These are phyloP conservation scores for Lipomyces orientalis DNA, from an alignment of 805 yeast species.

Conservation along the genomic window DNA sequence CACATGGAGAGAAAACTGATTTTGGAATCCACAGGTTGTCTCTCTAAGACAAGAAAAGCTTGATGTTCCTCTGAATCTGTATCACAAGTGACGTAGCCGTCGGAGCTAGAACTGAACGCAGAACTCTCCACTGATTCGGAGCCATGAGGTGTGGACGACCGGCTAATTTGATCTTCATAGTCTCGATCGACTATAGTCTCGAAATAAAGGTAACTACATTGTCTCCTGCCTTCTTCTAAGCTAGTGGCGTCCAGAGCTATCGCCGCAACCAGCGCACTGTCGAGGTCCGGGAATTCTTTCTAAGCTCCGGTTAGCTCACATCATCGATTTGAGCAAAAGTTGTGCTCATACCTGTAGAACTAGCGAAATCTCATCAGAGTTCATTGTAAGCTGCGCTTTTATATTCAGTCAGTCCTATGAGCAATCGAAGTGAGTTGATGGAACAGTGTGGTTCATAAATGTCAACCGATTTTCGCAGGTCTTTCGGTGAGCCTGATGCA, in stretches of 20 bases:
- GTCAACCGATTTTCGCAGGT: background rate
- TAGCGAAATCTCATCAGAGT: slow-evolving; percentile 4
- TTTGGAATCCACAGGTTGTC: background rate
- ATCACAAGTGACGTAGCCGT: background rate
- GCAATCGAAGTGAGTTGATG: background rate
- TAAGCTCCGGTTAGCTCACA: background rate
- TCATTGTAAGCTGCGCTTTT: background rate
- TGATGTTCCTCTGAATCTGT: background rate
- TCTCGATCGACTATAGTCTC: slow-evolving; percentile 20
- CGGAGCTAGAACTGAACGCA: background rate
- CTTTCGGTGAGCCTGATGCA: background rate
- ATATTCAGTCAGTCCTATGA: background rate
- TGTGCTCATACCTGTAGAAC: slow-evolving; percentile 8
- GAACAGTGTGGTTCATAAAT: background rate
- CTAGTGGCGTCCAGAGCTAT: slow-evolving; percentile 13
- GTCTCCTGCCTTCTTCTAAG: slow-evolving; percentile 20
- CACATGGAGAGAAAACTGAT: slow-evolving; percentile 9
- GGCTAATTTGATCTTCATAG: background rate
- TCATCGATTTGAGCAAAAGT: background rate
- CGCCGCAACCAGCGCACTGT: slow-evolving; percentile 31
- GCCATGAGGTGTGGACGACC: background rate
- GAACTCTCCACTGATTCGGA: background rate
- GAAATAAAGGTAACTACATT: slow-evolving; percentile 10
- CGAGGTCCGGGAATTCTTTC: slow-evolving; percentile 26
- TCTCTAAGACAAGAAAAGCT: background rate